Percentiles rank a stretch among this genome's conserved stretches.
Conservation (phyloP, 169 alveolate species). For the Blepharisma undulans region DNA sequence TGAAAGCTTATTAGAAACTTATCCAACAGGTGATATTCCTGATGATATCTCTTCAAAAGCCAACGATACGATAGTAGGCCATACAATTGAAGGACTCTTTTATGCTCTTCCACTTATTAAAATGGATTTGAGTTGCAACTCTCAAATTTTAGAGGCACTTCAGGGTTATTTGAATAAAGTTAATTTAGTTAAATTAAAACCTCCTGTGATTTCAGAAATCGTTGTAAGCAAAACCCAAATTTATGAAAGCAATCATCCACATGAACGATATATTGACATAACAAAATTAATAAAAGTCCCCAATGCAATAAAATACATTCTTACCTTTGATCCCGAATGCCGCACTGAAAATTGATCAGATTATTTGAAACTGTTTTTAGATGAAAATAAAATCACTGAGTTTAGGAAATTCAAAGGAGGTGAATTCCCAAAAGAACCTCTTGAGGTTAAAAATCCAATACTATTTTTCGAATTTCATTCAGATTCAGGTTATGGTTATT, state of each 20-base stretch:
- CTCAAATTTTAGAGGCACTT: not conserved
- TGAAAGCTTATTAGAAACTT: no score
- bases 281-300: slow-evolving; percentile 8
- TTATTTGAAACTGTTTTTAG: slow-evolving; percentile 23
- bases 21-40: no score
- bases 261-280: not conserved
- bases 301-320: not conserved
- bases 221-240: not conserved
- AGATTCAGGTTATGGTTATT: not conserved
- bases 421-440: not conserved
- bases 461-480: slow-evolving; percentile 18
- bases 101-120: not conserved
- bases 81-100: not conserved
- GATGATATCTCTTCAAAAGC: not conserved
- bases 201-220: not conserved
- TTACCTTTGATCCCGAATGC: slow-evolving; percentile 37
- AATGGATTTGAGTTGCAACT: not conserved
- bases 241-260: slow-evolving; percentile 25
- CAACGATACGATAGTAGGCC: not conserved
- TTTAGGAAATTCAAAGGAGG: slow-evolving; percentile 7
- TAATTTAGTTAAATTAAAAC: not conserved
- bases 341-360: slow-evolving; percentile 36
- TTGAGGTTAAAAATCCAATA: not conserved
- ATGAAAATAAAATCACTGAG: not conserved
- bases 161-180: not conserved